Conservation (phyloP, 805 yeast species). For the Kodamaea lidongshanica region DNA sequence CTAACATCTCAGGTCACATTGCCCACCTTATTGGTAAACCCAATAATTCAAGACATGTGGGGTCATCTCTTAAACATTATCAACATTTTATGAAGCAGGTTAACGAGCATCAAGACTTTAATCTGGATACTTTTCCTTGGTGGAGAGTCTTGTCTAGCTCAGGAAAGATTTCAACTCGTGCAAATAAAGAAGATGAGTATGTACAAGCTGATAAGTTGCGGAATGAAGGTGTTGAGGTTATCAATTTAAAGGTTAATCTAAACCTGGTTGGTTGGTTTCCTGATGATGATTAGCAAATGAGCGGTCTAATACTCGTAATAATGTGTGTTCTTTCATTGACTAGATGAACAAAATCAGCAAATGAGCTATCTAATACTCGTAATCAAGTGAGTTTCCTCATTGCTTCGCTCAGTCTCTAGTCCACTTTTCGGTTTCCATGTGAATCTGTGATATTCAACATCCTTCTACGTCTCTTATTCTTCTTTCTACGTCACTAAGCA, state of each 20-base stretch:
- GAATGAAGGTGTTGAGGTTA: conserved; percentile 42
- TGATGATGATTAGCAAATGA: conserved; percentile 38
- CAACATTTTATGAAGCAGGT: conserved; percentile 18
- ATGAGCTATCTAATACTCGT: too few species aligned
- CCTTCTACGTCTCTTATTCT: too few species aligned
- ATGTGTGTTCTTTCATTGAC: too few species aligned
- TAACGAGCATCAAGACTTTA: conserved; percentile 15
- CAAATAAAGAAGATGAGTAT: conserved; percentile 32
- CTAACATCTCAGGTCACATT: conserved; percentile 46
- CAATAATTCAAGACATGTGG: conserved; percentile 67
- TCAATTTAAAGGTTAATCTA: conserved; percentile 35
- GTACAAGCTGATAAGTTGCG: conserved; percentile 42
- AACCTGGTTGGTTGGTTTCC: conserved; percentile 68
- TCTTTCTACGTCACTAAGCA: too few species aligned
- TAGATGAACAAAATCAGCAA: too few species aligned
- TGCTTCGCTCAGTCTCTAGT: too few species aligned
- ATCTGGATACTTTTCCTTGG: conserved; percentile 55
- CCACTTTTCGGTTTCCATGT: too few species aligned
- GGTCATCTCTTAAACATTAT: conserved; percentile 55
- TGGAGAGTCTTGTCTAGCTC: conserved; percentile 68
- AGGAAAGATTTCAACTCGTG: conserved; percentile 56
- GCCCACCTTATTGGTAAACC: conserved; percentile 61
- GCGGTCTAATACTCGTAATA: too few species aligned
- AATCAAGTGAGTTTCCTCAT: too few species aligned
- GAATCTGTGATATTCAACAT: too few species aligned